Conservation (phyloP, 768 basidiomycete genomes). For the Erythrobasidium yunnanense region DNA sequence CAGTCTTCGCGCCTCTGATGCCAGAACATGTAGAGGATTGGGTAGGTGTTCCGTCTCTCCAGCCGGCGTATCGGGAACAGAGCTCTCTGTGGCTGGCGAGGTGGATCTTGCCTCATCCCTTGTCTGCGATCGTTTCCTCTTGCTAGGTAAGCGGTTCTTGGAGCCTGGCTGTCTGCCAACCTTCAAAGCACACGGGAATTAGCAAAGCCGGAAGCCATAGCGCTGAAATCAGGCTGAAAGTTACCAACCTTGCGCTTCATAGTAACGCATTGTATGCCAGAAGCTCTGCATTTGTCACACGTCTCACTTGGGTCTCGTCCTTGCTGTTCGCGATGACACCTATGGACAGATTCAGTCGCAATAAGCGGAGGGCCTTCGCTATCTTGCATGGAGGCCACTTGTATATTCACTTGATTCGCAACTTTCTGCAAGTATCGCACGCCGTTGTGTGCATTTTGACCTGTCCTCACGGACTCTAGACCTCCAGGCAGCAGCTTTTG, state of each 20-base stretch:
- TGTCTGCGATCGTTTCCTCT: not conserved
- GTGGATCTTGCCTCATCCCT: not conserved
- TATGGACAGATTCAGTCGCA: not conserved
- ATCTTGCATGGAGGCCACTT: no score
- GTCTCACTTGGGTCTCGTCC: not conserved
- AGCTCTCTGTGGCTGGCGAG: not conserved
- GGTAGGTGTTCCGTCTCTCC: not conserved
- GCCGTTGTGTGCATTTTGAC: not conserved
- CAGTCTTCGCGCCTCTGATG: not conserved
- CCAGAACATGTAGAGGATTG: not conserved
- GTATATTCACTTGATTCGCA: not conserved
- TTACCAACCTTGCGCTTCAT: not conserved
- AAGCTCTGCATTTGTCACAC: not conserved
- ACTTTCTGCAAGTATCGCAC: not conserved
- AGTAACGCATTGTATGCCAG: not conserved
- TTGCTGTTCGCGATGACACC: not conserved
- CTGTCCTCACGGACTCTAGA: no score
- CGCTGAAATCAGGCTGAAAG: not conserved
- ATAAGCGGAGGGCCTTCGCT: not conserved
- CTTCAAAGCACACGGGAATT: not conserved
- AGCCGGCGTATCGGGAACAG: not conserved
- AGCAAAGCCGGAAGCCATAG: not conserved
- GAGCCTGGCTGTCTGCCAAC: not conserved
- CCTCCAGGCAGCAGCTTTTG: no score
- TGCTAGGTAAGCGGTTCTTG: not conserved